Evolutionary conservation across 768 basidiomycete genomes (phyloP), one percentile per base, ranked within the genome.

Genomic region (Mycena albidolilacea): DNA sequence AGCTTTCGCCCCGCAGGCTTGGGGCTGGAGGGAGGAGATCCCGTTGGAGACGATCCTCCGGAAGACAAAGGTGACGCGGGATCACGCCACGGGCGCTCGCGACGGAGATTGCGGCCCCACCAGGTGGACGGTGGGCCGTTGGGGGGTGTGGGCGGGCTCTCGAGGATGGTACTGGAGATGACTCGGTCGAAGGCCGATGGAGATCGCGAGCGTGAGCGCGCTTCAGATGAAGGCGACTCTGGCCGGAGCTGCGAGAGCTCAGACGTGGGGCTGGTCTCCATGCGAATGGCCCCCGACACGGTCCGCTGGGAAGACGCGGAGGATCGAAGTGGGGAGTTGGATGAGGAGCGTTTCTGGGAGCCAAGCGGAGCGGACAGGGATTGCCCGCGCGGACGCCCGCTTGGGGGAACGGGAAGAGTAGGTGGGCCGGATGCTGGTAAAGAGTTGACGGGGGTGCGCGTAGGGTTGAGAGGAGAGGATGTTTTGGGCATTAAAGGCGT

Each of bases 21-120:
- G 14, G 71, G 68, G 50, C 70, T 72, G 3, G 39, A 19, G 14
- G 41, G 41, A 21, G 71, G 72, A 2, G 68, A 62, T 10, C 37
- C 21, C 9, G 68, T 12, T 8, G 71, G 68, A 17, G 74, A 75
- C n/a, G 73, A 70, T 41, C 62, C 64, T 6, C 17, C 15, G 1
- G 73, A 71, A 15, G 69, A 67, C 17, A 3, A 30, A 4, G 69
- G 60, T 9, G 71, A 64, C 12, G 35, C 21, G 0, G 74, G 71
- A 10, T 76, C 75, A 48, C 62, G 68, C 75, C 75, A 76, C n/a
- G 75, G 75, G 6, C 75, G 68, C 2, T 76, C 75, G 17, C 39
- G 52, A 1, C 52, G 71, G 5, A 76, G 12, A 14, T 35, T 67
- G 5, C 69, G 75, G 4, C 75, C 75, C 75, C 75, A 76, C 75